These are phyloP conservation scores for Chrysoporthe deuterocubensis DNA, from an alignment of 2,329 filamentous ascomycete genomes.

Conservation along the genomic window DNA sequence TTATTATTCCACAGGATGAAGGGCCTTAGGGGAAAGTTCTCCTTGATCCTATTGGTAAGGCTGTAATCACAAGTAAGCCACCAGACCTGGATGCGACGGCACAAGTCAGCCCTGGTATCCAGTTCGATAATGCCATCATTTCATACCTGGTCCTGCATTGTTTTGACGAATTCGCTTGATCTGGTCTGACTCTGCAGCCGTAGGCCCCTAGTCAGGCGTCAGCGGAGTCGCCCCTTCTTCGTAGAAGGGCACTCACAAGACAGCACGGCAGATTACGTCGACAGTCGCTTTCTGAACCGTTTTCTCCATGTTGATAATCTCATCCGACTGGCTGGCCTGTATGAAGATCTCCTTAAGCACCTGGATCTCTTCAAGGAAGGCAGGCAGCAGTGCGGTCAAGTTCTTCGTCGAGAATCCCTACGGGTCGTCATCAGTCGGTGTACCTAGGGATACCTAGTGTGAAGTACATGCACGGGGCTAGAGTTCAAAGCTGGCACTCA, in stretches of 20 bases:
- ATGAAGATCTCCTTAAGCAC: constrained; percentile 21
- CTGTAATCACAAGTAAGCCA: constrained; percentile 27
- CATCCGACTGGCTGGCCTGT: constrained; percentile 4
- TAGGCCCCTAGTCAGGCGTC: not conserved
- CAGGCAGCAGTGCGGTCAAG: constrained; percentile 40
- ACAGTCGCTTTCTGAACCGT: constrained; percentile 20
- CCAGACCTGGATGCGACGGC: constrained; percentile 7
- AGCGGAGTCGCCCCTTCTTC: not conserved
- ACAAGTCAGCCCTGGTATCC: not conserved
- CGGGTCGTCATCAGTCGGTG: not conserved
- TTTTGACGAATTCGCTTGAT: not conserved
- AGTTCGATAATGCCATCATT: not conserved
- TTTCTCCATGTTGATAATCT: constrained; percentile 19
- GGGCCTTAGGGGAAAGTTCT: constrained; percentile 29
- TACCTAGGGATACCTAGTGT: too few species aligned
- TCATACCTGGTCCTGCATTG: constrained; percentile 8
- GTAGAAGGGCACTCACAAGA: constrained; percentile 33
- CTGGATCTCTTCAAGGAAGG: constrained; percentile 27
- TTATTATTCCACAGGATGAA: constrained; percentile 36
- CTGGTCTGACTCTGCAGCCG: constrained; percentile 12
- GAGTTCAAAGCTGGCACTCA: not conserved
- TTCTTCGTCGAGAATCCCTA: constrained; percentile 37
- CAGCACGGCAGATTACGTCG: constrained; percentile 36
- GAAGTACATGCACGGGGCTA: not conserved
- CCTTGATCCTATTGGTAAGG: constrained; percentile 19